These are phyloP conservation scores for Kuraishia piskuri DNA, from an alignment of 805 yeast genomes.

Conservation along the genomic window DNA sequence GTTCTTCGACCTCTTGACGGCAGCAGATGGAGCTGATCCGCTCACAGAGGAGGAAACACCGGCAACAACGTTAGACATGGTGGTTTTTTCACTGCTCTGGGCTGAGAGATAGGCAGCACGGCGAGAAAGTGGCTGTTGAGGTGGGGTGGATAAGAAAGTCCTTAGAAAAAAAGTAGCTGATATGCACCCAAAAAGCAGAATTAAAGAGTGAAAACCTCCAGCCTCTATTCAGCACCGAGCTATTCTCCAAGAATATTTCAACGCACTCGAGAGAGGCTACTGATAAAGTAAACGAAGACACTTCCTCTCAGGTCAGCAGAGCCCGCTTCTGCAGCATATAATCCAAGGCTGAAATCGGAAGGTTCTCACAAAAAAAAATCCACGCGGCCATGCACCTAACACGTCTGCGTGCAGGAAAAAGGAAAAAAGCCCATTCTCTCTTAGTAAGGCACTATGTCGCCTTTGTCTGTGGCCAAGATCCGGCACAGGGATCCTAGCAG, in stretches of 20 bases:
- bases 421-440: neutral
- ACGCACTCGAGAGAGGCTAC: neutral
- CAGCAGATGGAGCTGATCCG: neutral
- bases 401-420: neutral
- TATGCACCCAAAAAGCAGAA: neutral
- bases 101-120: neutral
- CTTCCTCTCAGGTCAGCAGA: neutral
- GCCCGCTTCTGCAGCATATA: neutral
- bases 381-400: neutral
- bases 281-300: neutral
- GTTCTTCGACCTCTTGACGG: conserved; percentile 11
- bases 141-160: too few relatives aligned
- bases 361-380: neutral
- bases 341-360: neutral
- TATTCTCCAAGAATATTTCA: neutral
- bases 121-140: neutral
- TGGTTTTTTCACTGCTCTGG: neutral
- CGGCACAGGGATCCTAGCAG: neutral
- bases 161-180: neutral
- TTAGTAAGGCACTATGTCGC: neutral
- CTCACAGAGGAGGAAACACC: neutral
- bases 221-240: neutral
- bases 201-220: neutral
- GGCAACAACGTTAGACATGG: neutral
- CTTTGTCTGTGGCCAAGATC: neutral